phyloP scores from a whole-genome alignment of 169 alveolate genomes.

The Plasmodium adleri region DNA sequence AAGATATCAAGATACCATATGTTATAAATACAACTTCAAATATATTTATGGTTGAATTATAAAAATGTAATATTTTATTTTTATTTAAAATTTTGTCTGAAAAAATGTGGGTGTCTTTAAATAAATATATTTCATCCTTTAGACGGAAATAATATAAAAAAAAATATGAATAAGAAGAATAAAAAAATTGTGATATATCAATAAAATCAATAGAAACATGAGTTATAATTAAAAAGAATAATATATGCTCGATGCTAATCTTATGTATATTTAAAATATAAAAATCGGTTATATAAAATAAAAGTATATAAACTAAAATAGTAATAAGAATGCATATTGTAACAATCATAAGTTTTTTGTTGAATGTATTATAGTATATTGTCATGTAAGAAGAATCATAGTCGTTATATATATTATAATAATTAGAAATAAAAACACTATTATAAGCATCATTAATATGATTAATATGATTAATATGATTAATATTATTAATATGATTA shows the following conservation, averaged over 20 bases:
- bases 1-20: conserved; percentile 24
- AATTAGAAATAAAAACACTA: too few relatives aligned
- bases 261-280: conserved; percentile 26
- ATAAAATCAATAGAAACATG: conserved; percentile 57
- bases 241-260: conserved; percentile 14
- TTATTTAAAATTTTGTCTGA: background rate
- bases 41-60: conserved; percentile 5
- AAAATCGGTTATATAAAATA: conserved; percentile 23
- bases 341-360: conserved; percentile 10
- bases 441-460: too few relatives aligned
- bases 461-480: too few relatives aligned
- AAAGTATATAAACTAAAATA: conserved; percentile 26
- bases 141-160: conserved; percentile 42
- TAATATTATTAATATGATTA: too few relatives aligned
- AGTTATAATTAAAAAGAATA: conserved; percentile 32
- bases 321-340: conserved; percentile 17
- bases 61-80: conserved; percentile 4
- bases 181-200: conserved; percentile 46
- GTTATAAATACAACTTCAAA: conserved; percentile 32
- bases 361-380: conserved; percentile 1
- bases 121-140: conserved; percentile 9
- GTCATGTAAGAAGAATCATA: background rate
- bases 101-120: conserved; percentile 11
- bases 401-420: too few relatives aligned
- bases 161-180: conserved; percentile 30